Evolutionary conservation across 1,284 basidiomycete species (phyloP).

Genomic region (Trichosporon asahii): DNA sequence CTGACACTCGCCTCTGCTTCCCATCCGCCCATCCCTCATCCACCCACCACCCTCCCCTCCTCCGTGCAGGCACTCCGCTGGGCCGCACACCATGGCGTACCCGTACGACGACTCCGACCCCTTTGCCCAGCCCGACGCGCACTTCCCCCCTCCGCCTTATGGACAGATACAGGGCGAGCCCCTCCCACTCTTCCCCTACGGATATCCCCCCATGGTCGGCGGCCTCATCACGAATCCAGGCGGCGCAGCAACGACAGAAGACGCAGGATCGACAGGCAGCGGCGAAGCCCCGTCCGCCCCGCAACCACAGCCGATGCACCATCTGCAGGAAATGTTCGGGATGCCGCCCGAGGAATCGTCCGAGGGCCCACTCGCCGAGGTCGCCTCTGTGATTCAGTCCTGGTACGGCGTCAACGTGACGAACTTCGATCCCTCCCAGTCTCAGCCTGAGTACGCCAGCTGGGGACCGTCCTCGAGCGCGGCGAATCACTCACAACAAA

Average conservation of each 20-base stretch:
- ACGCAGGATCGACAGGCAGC: not conserved
- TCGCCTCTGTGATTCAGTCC: not conserved
- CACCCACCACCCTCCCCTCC: not conserved
- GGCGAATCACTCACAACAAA: not conserved
- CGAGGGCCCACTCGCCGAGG: not conserved
- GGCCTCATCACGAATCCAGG: not conserved
- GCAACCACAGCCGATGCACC: not conserved
- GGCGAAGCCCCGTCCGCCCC: not conserved
- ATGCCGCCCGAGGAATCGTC: not conserved
- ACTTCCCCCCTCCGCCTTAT: constrained; percentile 2
- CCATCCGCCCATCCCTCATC: not conserved
- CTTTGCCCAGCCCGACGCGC: constrained; percentile 12
- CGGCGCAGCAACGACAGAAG: not conserved
- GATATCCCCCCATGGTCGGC: constrained; percentile 9
- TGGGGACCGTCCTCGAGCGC: not conserved
- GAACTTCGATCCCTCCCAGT: not conserved
- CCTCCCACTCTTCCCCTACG: constrained; percentile 12
- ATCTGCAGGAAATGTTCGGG: not conserved
- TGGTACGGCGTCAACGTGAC: not conserved
- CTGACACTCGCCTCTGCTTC: not conserved
- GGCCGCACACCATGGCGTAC: constrained; percentile 14
- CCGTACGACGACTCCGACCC: constrained; percentile 12
- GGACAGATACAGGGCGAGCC: not conserved
- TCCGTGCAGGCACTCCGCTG: not conserved
- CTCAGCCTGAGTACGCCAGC: not conserved